A percentile compares a stretch with the other conserved stretches of the same genome.
Evolutionary conservation across 768 basidiomycete species (phyloP).

Genomic region (Xerocomus potaroensis): DNA sequence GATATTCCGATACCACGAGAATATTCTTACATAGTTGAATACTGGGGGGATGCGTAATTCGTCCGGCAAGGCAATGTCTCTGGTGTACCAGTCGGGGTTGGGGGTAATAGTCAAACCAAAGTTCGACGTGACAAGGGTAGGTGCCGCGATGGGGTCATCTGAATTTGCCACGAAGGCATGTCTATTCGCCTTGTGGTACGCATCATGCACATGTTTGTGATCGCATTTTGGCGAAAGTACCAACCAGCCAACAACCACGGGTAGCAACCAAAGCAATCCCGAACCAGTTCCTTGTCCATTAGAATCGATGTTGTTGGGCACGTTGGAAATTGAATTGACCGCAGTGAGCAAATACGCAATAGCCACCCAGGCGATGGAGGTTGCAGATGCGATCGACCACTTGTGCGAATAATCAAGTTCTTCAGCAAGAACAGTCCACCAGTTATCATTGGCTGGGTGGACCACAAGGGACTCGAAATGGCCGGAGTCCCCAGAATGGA

Average conservation of each 20-base stretch:
- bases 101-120: conserved; percentile 16
- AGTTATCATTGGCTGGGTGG: conserved; percentile 38
- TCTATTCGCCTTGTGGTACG: conserved; percentile 14
- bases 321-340: conserved; percentile 11
- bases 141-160: background rate
- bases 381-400: conserved; percentile 38
- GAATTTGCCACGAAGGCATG: background rate
- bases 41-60: conserved; percentile 22
- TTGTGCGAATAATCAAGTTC: conserved; percentile 37
- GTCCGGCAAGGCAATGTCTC: conserved; percentile 17
- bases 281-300: conserved; percentile 33
- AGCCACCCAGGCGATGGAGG: conserved; percentile 42
- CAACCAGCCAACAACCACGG: conserved; percentile 39
- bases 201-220: conserved; percentile 23
- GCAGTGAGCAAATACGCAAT: conserved; percentile 34
- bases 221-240: conserved; percentile 40
- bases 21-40: conserved; percentile 21
- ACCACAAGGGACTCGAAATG: conserved; percentile 33
- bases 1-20: conserved; percentile 18
- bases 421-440: conserved; percentile 32
- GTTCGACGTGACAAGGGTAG: conserved; percentile 2
- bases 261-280: conserved; percentile 43
- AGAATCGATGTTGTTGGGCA: conserved; percentile 5
- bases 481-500: conserved; percentile 20
- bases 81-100: background rate